Conservation (phyloP, 495 filamentous ascomycete genomes). For the Choiromyces venosus region DNA sequence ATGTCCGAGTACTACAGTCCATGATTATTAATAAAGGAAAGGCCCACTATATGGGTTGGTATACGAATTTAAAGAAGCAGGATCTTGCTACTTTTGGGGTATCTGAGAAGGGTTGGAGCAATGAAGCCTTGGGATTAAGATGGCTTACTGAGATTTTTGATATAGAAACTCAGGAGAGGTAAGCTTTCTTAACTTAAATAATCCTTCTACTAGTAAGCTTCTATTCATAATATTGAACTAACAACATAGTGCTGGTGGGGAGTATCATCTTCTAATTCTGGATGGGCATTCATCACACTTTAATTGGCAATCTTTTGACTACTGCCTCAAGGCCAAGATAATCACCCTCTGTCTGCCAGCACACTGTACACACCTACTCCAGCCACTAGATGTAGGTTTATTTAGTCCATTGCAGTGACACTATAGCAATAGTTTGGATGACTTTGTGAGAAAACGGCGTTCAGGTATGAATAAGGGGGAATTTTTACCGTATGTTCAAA, state of each 20-base stretch:
- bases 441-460: neutral
- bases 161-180: constrained; percentile 9
- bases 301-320: constrained; percentile 29
- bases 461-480: constrained; percentile 4
- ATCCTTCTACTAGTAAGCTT: neutral
- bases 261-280: constrained; percentile 31
- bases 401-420: neutral
- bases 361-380: constrained; percentile 32
- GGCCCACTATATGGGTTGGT: constrained; percentile 19
- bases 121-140: constrained; percentile 8
- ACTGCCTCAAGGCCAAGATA: constrained; percentile 29
- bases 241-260: constrained; percentile 12
- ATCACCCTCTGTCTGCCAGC: constrained; percentile 36
- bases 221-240: constrained; percentile 1
- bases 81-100: constrained; percentile 3
- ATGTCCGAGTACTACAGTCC: too few relatives aligned
- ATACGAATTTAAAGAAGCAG: neutral
- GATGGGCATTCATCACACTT: constrained; percentile 39
- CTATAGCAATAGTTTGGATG: constrained; percentile 16
- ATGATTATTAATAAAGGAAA: constrained; percentile 19
- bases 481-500: neutral
- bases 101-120: constrained; percentile 9
- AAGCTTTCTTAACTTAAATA: constrained; percentile 11
- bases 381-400: constrained; percentile 13
- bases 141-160: constrained; percentile 14